phyloP scores from a whole-genome alignment of 2,329 filamentous ascomycete species.

The Zasmidium citrigriseum region DNA sequence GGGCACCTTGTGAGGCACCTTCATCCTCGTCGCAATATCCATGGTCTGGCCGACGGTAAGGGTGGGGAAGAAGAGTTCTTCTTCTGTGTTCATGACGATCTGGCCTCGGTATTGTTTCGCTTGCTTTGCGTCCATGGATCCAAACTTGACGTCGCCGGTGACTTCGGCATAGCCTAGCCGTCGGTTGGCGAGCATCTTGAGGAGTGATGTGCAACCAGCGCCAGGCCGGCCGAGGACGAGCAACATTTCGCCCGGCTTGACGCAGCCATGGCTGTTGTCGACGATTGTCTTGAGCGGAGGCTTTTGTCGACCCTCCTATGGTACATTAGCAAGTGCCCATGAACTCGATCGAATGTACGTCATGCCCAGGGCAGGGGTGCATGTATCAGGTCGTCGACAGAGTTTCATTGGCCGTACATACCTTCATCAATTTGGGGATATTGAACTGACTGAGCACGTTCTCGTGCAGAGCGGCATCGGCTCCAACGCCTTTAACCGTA shows the following conservation, averaged over 20 bases:
- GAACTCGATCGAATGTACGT: too few relatives aligned
- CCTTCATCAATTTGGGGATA: constrained; percentile 45
- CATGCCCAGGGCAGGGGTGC: too few relatives aligned
- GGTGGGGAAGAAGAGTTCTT: constrained; percentile 56
- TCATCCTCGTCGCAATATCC: constrained; percentile 55
- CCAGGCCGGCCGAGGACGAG: constrained; percentile 34
- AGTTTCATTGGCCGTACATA: too few relatives aligned
- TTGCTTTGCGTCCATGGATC: constrained; percentile 45
- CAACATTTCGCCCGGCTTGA: constrained; percentile 59
- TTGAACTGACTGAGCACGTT: constrained; percentile 57
- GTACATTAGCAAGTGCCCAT: neutral
- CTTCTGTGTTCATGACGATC: constrained; percentile 49
- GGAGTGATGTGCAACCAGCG: constrained; percentile 63
- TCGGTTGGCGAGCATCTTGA: constrained; percentile 69
- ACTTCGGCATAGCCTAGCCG: constrained; percentile 47
- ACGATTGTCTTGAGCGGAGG: constrained; percentile 65
- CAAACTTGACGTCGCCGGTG: constrained; percentile 61
- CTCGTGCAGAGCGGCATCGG: constrained; percentile 65
- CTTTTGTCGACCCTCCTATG: constrained; percentile 44
- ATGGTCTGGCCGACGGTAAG: constrained; percentile 59
- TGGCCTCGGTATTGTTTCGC: constrained; percentile 48
- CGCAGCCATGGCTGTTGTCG: constrained; percentile 61
- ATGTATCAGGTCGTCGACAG: too few relatives aligned
- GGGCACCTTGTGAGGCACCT: constrained; percentile 48
- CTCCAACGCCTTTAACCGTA: constrained; percentile 62